A percentile compares a stretch with the other conserved stretches of the same genome.
These are phyloP conservation scores for Rubia tinctorum DNA, from an alignment of 305 asterid genomes.

Conservation along the genomic window DNA sequence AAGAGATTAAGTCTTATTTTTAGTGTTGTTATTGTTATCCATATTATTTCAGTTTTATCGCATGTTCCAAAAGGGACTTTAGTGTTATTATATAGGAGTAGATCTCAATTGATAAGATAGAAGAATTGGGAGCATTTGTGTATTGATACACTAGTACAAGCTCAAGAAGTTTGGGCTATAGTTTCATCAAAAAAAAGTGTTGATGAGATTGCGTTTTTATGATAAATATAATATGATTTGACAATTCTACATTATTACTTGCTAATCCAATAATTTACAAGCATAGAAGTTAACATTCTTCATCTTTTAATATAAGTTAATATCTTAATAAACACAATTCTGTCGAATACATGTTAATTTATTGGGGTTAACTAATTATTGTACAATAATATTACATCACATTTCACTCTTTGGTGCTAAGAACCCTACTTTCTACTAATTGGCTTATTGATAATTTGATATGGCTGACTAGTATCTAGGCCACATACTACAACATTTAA, in stretches of 20 bases:
- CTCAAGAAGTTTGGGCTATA: background rate
- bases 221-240: background rate
- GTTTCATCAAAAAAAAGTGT: background rate
- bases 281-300: no score
- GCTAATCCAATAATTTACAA: no score
- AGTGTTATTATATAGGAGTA: background rate
- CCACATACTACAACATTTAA: background rate
- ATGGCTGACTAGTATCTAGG: background rate
- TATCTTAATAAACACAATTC: no score
- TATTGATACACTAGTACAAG: background rate
- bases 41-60: background rate
- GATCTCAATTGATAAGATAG: background rate
- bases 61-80: background rate
- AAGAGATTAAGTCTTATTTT: slow-evolving; percentile 24
- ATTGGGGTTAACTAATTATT: no score
- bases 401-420: background rate
- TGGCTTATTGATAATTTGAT: background rate
- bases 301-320: no score
- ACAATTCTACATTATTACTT: no score
- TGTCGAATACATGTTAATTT: no score
- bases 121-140: background rate
- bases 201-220: background rate
- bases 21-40: background rate
- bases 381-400: background rate
- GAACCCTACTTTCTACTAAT: background rate